Percentiles rank a stretch among this genome's conserved stretches.
Evolutionary conservation across 1,284 basidiomycete species (phyloP).

Genomic region (Psilocybe mexicana): DNA sequence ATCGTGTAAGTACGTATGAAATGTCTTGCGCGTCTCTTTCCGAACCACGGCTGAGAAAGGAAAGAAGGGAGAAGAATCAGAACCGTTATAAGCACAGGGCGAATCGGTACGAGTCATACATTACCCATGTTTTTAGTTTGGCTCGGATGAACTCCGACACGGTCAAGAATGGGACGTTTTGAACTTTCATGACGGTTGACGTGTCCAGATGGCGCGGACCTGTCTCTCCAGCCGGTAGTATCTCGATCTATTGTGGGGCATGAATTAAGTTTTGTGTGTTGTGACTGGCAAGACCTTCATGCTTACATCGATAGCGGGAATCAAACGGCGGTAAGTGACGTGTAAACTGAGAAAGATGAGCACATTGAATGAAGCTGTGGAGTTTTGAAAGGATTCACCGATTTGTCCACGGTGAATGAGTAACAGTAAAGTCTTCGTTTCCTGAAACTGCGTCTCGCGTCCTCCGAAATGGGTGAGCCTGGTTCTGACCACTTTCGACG

Average conservation of each 20-base stretch:
- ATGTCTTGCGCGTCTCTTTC: slow-evolving; percentile 76
- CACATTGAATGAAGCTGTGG: slow-evolving; percentile 9
- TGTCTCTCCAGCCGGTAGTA: slow-evolving; percentile 74
- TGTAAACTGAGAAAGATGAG: slow-evolving; percentile 43
- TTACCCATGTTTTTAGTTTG: slow-evolving; percentile 75
- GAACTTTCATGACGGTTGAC: slow-evolving; percentile 62
- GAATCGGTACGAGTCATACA: slow-evolving; percentile 46
- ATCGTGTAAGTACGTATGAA: slow-evolving; percentile 60
- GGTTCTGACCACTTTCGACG: slow-evolving; percentile 47
- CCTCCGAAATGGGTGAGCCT: slow-evolving; percentile 51
- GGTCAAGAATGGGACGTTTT: slow-evolving; percentile 71
- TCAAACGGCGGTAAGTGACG: slow-evolving; percentile 53
- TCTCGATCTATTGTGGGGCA: slow-evolving; percentile 62
- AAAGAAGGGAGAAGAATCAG: slow-evolving; percentile 15
- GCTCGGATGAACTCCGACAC: slow-evolving; percentile 79
- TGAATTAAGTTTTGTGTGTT: slow-evolving; percentile 9
- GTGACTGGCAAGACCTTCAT: slow-evolving; percentile 4
- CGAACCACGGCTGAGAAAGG: slow-evolving; percentile 51
- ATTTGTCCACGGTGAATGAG: slow-evolving; percentile 53
- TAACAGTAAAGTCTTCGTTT: slow-evolving; percentile 44
- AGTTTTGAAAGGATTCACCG: slow-evolving; percentile 32
- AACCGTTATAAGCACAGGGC: slow-evolving; percentile 12
- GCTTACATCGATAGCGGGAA: slow-evolving; percentile 40
- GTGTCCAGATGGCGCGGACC: slow-evolving; percentile 72
- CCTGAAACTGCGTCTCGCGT: slow-evolving; percentile 51